phyloP scores from a whole-genome alignment of 2,329 filamentous ascomycete species.

The Phialemonium atrogriseum region DNA sequence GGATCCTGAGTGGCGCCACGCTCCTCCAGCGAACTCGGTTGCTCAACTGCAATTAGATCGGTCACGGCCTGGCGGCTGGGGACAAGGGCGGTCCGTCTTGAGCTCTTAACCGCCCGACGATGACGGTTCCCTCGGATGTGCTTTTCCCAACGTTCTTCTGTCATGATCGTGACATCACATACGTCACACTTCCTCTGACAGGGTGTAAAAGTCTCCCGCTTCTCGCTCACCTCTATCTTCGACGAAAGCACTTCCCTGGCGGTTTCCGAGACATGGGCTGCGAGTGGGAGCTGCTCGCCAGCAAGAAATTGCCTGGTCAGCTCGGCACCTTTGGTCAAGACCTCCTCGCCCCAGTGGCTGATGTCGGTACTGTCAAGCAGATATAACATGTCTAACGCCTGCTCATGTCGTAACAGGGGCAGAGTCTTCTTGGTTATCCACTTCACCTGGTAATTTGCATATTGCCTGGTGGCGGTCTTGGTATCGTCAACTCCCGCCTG shows the following conservation, averaged over 20 bases:
- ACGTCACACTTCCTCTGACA: constrained; percentile 63
- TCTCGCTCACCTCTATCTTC: constrained; percentile 29
- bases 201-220: constrained; percentile 45
- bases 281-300: constrained; percentile 42
- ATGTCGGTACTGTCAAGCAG: constrained; percentile 73
- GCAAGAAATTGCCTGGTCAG: constrained; percentile 58
- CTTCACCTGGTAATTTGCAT: constrained; percentile 73
- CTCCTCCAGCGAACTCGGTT: too few relatives aligned
- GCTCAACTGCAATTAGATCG: too few relatives aligned
- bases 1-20: too few relatives aligned
- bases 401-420: constrained; percentile 52
- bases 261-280: constrained; percentile 37
- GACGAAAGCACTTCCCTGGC: constrained; percentile 48
- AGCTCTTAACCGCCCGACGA: constrained; percentile 15
- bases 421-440: constrained; percentile 85
- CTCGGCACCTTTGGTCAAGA: constrained; percentile 54
- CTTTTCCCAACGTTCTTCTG: constrained; percentile 40
- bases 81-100: constrained; percentile 19
- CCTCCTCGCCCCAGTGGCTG: constrained; percentile 49
- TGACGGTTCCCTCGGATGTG: constrained; percentile 38
- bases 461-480: constrained; percentile 77
- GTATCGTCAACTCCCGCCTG: constrained; percentile 60
- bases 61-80: constrained; percentile 4
- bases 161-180: constrained; percentile 58
- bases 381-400: constrained; percentile 54